Percentiles rank a stretch among this genome's conserved stretches.
phyloP scores from a whole-genome alignment of 495 filamentous ascomycete species.

The Aspergillus panamensis region DNA sequence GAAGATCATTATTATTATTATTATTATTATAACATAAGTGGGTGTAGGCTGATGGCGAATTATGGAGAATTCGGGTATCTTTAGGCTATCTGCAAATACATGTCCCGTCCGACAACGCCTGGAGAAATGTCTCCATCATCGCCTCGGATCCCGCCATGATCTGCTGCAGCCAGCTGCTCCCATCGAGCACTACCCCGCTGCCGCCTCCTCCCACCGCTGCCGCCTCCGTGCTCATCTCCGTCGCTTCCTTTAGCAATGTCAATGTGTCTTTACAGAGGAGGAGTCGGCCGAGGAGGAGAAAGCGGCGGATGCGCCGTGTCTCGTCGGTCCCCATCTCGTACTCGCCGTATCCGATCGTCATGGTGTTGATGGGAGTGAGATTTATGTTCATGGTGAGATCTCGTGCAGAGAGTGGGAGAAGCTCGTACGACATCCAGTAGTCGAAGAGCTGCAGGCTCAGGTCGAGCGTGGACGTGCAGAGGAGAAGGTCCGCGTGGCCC shows the following conservation, averaged over 20 bases:
- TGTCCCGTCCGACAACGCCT: conserved; percentile 27
- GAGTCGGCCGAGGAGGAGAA: conserved; percentile 31
- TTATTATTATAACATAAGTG: too few species aligned
- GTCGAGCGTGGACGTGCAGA: conserved; percentile 35
- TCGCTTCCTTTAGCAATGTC: conserved; percentile 22
- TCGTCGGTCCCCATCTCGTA: conserved; percentile 40
- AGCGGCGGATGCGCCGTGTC: conserved; percentile 32
- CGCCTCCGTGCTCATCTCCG: conserved; percentile 16
- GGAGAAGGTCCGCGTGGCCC: conserved; percentile 31
- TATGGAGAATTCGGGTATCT: not conserved
- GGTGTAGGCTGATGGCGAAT: not conserved
- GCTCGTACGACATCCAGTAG: conserved; percentile 35
- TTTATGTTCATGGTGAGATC: conserved; percentile 6
- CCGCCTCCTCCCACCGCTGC: not conserved
- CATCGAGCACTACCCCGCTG: not conserved
- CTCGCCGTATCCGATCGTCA: conserved; percentile 36
- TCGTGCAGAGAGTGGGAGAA: conserved; percentile 9
- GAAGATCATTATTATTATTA: too few species aligned
- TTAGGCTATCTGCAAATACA: conserved; percentile 30
- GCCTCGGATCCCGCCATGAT: conserved; percentile 37
- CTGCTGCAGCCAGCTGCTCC: conserved; percentile 28
- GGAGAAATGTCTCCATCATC: conserved; percentile 34
- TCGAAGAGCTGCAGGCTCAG: conserved; percentile 36
- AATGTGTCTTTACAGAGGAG: conserved; percentile 33
- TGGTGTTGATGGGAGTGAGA: not conserved